phyloP scores from a whole-genome alignment of 2,329 filamentous ascomycete species.

The Diaporthe sp. region DNA sequence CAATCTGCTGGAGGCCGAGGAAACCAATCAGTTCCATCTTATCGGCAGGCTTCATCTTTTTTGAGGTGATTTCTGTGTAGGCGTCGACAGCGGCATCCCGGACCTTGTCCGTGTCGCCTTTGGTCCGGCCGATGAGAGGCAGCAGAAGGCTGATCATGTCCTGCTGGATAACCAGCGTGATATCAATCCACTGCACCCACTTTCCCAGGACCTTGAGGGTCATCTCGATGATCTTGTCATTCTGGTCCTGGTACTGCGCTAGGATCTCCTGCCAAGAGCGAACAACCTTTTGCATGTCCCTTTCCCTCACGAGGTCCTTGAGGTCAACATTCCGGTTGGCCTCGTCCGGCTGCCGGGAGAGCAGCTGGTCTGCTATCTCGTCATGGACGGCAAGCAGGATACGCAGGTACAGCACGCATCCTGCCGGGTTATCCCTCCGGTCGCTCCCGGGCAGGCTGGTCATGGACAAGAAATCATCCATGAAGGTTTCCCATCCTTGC shows the following conservation, averaged over 20 bases:
- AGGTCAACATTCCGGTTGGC: constrained; percentile 88
- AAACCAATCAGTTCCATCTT: constrained; percentile 96
- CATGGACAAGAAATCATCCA: constrained; percentile 88
- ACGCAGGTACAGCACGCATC: constrained; percentile 89
- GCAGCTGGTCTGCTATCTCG: constrained; percentile 93
- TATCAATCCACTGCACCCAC: constrained; percentile 99
- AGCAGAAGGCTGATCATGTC: constrained; percentile 88
- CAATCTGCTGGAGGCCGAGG: constrained; percentile 87
- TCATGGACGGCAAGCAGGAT: constrained; percentile 93
- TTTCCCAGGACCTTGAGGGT: constrained; percentile 92
- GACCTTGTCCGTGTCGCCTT: constrained; percentile 80
- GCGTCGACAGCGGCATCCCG: constrained; percentile 94
- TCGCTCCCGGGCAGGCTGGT: constrained; percentile 74
- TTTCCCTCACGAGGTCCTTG: constrained; percentile 89
- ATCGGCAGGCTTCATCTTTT: constrained; percentile 96
- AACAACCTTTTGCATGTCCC: constrained; percentile 91
- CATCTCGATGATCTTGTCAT: constrained; percentile 84
- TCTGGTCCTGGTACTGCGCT: constrained; percentile 78
- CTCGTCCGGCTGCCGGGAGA: constrained; percentile 83
- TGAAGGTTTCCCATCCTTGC: constrained; percentile 88
- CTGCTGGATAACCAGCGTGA: constrained; percentile 91
- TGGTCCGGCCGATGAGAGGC: constrained; percentile 84
- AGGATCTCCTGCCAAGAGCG: constrained; percentile 94
- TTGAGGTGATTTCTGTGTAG: constrained; percentile 94
- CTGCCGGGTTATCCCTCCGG: constrained; percentile 77